phyloP scores from a whole-genome alignment of 2,329 filamentous ascomycete genomes.

The Sclerotinia borealis region DNA sequence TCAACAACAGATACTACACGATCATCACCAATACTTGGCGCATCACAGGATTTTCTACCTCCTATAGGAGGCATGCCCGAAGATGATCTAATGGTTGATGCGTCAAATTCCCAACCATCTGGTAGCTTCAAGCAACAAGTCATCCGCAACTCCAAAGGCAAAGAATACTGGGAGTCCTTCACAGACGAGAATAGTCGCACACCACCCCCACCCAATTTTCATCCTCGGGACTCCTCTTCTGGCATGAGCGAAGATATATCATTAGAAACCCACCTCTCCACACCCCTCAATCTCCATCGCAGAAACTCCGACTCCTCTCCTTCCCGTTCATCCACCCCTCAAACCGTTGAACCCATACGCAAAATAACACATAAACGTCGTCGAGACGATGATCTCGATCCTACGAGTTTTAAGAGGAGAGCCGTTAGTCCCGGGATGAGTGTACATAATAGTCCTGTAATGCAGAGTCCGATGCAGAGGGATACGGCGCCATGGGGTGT shows the following conservation, averaged over 20 bases:
- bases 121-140: constrained; percentile 71
- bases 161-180: constrained; percentile 74
- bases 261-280: constrained; percentile 23
- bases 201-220: constrained; percentile 45
- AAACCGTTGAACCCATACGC: constrained; percentile 66
- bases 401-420: constrained; percentile 79
- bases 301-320: constrained; percentile 25
- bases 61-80: constrained; percentile 66
- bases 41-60: constrained; percentile 55
- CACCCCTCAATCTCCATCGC: constrained; percentile 26
- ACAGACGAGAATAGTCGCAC: constrained; percentile 58
- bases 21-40: constrained; percentile 62
- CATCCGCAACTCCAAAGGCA: constrained; percentile 64
- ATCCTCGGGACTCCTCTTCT: constrained; percentile 53
- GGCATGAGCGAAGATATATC: constrained; percentile 63
- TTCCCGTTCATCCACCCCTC: constrained; percentile 30
- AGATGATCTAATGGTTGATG: constrained; percentile 60
- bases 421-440: constrained; percentile 90
- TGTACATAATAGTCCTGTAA: constrained; percentile 80
- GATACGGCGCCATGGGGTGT: constrained; percentile 69
- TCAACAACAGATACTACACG: constrained; percentile 41
- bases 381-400: constrained; percentile 86
- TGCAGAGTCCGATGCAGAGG: constrained; percentile 75
- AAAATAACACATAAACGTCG: constrained; percentile 78
- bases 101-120: constrained; percentile 37